Base-by-base conservation (phyloP, 345 rosid species). In the Clausena lansium region DNA sequence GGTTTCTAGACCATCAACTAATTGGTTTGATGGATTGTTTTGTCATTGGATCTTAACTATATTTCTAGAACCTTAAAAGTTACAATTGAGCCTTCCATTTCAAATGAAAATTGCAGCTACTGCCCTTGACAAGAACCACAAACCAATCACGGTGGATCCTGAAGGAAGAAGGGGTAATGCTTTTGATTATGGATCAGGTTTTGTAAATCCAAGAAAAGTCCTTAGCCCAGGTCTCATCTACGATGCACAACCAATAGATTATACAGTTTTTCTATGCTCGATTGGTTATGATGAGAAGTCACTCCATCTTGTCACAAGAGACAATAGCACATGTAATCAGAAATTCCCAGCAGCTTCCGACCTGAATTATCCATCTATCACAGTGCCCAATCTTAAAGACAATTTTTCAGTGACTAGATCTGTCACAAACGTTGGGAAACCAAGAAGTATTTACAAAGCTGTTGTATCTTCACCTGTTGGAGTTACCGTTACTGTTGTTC, bases 131-230 rank as follows among this genome's bases (percentile, higher is more conserved):
- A 86, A 82, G 84, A 81, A 71, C 69, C 78, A 67, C 61, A 81
- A 61, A 71, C 85, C 83, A 73, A 88, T 88, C 74, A 88, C 80
- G 7, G 78, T 55, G 20, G 89, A 84, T 75, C 91, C 91, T n/a
- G 47, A 80, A 67, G 89, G 91, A 81, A 78, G 81, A 75, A 83
- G 84, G 78, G 91, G 84, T 52, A 83, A 77, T 64, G 77, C 91
- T 8, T 83, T 88, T 82, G 91, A 88, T 71, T 86, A 83, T 38
- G 91, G 91, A 36, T 82, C 91, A 33, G 91, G 91, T 57, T 88
- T 88, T 61, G 81, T 82, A 25, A 70, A 84, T 32, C 91, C 91
- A 14, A 81, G 80, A 54, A 81, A 77, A 41, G 89, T 78, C 70
- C 88, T 86, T 30, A 76, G 71, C 66, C 91, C 91, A 5, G 91